Evolutionary conservation across 2,329 filamentous ascomycete genomes (phyloP).

Genomic region (Venturia nashicola): DNA sequence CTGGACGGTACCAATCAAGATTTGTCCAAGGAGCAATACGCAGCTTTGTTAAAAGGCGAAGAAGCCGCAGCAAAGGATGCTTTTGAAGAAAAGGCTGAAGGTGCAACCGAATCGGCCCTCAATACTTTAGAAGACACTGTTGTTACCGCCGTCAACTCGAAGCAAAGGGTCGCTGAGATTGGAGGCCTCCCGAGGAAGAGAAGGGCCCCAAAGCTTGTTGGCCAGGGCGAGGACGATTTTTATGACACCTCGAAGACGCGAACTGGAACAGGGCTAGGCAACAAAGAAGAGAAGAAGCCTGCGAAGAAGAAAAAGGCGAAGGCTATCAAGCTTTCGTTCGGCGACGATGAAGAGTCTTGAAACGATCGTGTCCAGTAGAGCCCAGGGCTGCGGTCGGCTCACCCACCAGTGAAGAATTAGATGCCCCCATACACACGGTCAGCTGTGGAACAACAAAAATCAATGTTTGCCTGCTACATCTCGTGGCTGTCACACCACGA

Average conservation of each 20-base stretch:
- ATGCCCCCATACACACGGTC: not conserved
- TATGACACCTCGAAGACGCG: constrained; percentile 16
- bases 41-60: constrained; percentile 23
- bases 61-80: constrained; percentile 10
- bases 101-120: constrained; percentile 1
- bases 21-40: constrained; percentile 37
- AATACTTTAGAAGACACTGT: not conserved
- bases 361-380: not conserved
- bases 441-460: not conserved
- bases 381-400: not conserved
- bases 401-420: not conserved
- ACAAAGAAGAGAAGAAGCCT: not conserved
- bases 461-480: not conserved
- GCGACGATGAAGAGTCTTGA: constrained; percentile 10
- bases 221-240: constrained; percentile 18
- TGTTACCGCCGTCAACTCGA: not conserved
- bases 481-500: no score
- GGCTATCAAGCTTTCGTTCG: constrained; percentile 10
- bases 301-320: constrained; percentile 13
- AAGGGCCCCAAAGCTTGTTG: constrained; percentile 24
- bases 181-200: constrained; percentile 23
- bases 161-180: constrained; percentile 20
- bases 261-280: constrained; percentile 18
- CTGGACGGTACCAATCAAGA: constrained; percentile 60
- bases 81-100: constrained; percentile 9